Evolutionary conservation across 345 rosid genomes (phyloP).

Genomic region (Anastatica hierochuntica): DNA sequence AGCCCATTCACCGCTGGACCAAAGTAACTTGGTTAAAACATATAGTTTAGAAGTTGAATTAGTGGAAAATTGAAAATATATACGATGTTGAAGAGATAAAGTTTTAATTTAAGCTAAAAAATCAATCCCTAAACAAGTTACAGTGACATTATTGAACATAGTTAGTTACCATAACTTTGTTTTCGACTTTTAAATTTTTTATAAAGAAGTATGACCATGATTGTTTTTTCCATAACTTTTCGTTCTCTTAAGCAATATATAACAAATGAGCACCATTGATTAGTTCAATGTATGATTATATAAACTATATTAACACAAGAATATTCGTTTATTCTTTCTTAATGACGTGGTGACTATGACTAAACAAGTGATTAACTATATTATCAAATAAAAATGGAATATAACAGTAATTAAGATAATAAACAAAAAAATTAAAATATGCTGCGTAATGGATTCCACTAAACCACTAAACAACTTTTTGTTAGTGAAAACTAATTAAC

Average conservation of each 20-base stretch:
- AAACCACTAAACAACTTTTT: slow-evolving; percentile 9
- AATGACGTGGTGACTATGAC: slow-evolving; percentile 25
- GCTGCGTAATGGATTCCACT: slow-evolving; percentile 26
- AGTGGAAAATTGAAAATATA: neutral
- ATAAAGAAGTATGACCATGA: neutral
- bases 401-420: slow-evolving; percentile 10
- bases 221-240: neutral
- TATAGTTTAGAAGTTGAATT: neutral
- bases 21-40: too few relatives aligned
- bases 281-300: slow-evolving; percentile 4
- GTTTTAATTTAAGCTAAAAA: neutral
- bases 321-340: slow-evolving; percentile 23
- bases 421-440: neutral
- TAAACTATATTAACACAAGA: neutral
- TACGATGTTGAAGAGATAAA: neutral
- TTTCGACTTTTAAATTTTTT: neutral
- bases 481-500: neutral
- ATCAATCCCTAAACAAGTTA: neutral
- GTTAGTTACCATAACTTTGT: neutral
- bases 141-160: neutral
- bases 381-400: slow-evolving; percentile 16
- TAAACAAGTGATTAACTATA: slow-evolving; percentile 24
- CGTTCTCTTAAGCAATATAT: neutral
- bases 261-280: slow-evolving; percentile 15
- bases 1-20: too few relatives aligned